phyloP scores from a whole-genome alignment of 305 asterid genomes.

The Solanum hybrid region DNA sequence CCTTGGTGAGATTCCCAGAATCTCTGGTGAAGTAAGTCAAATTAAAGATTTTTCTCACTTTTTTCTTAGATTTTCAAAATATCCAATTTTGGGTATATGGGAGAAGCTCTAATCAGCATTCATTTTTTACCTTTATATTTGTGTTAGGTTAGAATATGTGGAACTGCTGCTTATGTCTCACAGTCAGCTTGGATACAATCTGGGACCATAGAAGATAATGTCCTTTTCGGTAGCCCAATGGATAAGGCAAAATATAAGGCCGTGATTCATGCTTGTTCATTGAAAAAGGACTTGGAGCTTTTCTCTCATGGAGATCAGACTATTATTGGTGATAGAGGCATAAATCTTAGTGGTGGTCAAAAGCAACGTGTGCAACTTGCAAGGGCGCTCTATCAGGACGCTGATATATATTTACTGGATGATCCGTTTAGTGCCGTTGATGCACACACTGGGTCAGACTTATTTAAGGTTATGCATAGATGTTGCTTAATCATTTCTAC shows the following conservation, averaged over 20 bases:
- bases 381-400: constrained; percentile 74
- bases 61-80: neutral
- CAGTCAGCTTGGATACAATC: constrained; percentile 99
- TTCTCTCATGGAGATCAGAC: constrained; percentile 78
- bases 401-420: constrained; percentile 65
- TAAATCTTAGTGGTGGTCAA: constrained; percentile 79
- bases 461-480: constrained; percentile 52
- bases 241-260: constrained; percentile 80
- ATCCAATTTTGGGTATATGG: constrained; percentile 1
- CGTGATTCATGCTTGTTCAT: constrained; percentile 75
- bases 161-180: constrained; percentile 84
- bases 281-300: constrained; percentile 61
- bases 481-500: neutral
- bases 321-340: constrained; percentile 77
- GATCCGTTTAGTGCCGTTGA: constrained; percentile 85
- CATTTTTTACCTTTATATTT: constrained; percentile 7
- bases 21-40: constrained; percentile 77
- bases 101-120: neutral
- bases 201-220: constrained; percentile 84
- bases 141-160: constrained; percentile 69
- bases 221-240: constrained; percentile 90
- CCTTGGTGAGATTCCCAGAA: constrained; percentile 93
- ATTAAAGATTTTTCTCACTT: constrained; percentile 5
- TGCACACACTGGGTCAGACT: constrained; percentile 84
- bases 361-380: constrained; percentile 81